These are phyloP conservation scores for Piedraia hortae DNA, from an alignment of 2,329 filamentous ascomycete species.

Conservation along the genomic window DNA sequence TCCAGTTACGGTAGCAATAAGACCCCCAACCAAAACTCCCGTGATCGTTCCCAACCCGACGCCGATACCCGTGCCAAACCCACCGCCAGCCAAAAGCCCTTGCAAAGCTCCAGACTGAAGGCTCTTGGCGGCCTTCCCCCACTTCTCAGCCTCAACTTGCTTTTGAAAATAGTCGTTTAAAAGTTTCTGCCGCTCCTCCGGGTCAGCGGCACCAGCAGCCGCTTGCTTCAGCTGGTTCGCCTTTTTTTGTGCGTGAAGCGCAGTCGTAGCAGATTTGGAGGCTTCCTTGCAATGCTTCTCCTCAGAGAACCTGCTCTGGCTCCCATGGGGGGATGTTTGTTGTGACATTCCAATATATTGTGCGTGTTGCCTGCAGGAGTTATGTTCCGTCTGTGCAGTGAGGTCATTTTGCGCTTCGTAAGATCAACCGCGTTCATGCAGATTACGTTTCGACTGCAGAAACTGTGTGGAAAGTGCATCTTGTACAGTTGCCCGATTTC, in stretches of 20 bases:
- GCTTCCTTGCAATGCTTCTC: constrained; percentile 8
- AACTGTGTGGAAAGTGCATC: no score
- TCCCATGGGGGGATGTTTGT: no score
- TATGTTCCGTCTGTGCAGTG: no score
- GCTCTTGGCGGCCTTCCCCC: constrained; percentile 12
- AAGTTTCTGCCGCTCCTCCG: constrained; percentile 11
- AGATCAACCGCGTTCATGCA: no score
- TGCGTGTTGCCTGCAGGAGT: no score
- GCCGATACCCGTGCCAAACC: constrained; percentile 9
- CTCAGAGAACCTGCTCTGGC: no score
- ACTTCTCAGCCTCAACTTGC: constrained; percentile 9
- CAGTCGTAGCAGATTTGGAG: constrained; percentile 6
- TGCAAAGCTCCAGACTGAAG: constrained; percentile 9
- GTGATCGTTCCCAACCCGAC: constrained; percentile 8
- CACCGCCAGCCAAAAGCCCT: constrained; percentile 9
- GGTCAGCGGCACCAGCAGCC: constrained; percentile 9
- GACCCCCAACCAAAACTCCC: constrained; percentile 10
- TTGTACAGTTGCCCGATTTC: no score
- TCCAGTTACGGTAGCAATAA: constrained; percentile 7
- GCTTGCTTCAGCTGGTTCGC: constrained; percentile 8
- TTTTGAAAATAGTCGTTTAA: constrained; percentile 9
- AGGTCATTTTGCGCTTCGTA: no score
- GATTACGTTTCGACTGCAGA: no score
- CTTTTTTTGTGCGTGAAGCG: constrained; percentile 7
- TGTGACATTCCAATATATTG: no score